Evolutionary conservation across 78 protist genomes (phyloP).

Genomic region (Blattamonas nauphoetae): DNA sequence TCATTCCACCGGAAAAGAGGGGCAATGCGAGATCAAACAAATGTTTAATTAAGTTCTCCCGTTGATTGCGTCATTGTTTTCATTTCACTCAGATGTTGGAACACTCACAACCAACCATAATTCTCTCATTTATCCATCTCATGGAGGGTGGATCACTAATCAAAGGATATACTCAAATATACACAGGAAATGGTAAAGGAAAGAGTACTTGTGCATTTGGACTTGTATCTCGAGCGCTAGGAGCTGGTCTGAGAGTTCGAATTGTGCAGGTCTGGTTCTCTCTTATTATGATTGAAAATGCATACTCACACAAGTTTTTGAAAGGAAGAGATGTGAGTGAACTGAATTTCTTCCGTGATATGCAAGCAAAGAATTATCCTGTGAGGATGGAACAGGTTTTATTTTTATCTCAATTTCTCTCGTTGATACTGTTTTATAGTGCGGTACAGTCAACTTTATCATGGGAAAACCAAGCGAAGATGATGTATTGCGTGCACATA

Average conservation of each 20-base stretch:
- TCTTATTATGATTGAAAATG: background rate
- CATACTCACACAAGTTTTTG: background rate
- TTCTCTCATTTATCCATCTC: no score
- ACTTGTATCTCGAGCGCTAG: background rate
- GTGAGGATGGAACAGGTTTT: background rate
- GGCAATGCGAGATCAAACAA: no score
- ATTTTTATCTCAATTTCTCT: background rate
- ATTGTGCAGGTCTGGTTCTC: background rate
- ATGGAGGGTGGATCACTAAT: no score
- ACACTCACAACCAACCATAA: no score
- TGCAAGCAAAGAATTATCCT: background rate
- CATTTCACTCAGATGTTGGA: no score
- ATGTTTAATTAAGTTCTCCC: no score
- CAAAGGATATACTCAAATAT: conserved; percentile 4
- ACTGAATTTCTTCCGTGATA: background rate
- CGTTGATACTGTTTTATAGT: background rate
- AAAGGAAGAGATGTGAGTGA: background rate
- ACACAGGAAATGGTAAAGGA: conserved; percentile 7
- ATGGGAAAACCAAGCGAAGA: background rate
- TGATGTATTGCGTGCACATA: background rate
- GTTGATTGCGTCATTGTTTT: no score
- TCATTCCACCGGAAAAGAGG: no score
- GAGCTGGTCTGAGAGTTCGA: background rate
- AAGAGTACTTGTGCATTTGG: background rate
- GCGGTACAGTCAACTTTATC: background rate